Evolutionary conservation across 2,329 filamentous ascomycete genomes (phyloP).

Genomic region (Colletotrichum godetiae): DNA sequence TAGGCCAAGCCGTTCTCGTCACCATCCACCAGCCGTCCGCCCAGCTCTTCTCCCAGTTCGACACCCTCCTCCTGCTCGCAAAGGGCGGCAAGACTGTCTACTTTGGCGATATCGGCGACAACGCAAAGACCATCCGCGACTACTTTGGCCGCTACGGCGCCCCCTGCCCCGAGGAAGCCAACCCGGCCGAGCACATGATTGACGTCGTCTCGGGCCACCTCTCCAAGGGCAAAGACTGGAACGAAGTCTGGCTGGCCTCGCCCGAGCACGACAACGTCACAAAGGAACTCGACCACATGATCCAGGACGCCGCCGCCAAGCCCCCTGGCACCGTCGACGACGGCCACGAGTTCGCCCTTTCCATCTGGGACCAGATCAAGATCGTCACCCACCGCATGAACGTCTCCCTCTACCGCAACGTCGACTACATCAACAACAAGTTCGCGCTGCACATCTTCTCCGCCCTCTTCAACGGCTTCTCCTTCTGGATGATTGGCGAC

Average conservation of each 20-base stretch:
- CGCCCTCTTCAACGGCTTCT: conserved; percentile 70
- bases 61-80: conserved; percentile 73
- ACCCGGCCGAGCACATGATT: conserved; percentile 84
- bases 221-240: conserved; percentile 68
- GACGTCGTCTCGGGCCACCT: conserved; percentile 64
- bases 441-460: conserved; percentile 65
- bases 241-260: conserved; percentile 76
- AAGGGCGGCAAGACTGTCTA: conserved; percentile 74
- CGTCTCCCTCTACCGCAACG: conserved; percentile 72
- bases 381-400: conserved; percentile 74
- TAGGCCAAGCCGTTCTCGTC: conserved; percentile 74
- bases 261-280: conserved; percentile 66
- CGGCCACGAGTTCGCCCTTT: conserved; percentile 78
- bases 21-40: conserved; percentile 79
- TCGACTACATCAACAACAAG: conserved; percentile 75
- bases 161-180: conserved; percentile 69
- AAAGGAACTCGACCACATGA: conserved; percentile 72
- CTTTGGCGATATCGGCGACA: conserved; percentile 73
- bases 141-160: conserved; percentile 78
- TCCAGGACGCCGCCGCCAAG: conserved; percentile 62
- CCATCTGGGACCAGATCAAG: conserved; percentile 71
- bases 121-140: conserved; percentile 63
- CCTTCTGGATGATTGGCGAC: conserved; percentile 69
- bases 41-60: conserved; percentile 74
- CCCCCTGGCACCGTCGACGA: conserved; percentile 54